Base-by-base conservation (phyloP, 257 asterid species). In the Eucommia ulmoides region DNA sequence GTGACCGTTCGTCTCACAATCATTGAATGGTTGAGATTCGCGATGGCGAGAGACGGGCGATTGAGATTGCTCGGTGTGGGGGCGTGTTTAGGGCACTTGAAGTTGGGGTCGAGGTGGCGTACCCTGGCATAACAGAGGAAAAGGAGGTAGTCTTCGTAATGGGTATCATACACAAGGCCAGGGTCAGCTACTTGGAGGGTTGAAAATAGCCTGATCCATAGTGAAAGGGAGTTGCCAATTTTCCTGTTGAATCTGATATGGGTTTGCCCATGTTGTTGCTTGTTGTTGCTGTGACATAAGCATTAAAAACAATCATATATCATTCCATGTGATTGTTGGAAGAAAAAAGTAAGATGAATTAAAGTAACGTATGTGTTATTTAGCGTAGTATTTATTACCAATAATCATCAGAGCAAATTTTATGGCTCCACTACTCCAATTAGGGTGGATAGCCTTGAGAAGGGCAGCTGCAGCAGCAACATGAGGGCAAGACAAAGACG, bases 371-470 rank as follows among this genome's bases (percentile, higher is more conserved):
- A n/a, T n/a, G n/a, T n/a, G n/a, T n/a, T n/a, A n/a, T n/a, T n/a
- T n/a, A n/a, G n/a, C n/a, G n/a, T n/a, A n/a, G n/a, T n/a, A n/a
- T 7, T 63, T 46, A 64, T 49, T 72, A 0, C 96, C 92, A 0
- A 96, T 91, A 10, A 96, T 91, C 96, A 91, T 91, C 83, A 91
- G 81, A 0, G 99, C 99, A 0, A 96, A 91, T 61, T 94, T 55
- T 46, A 91, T 78, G 0, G 95, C 96, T 0, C 94, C 99, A 0
- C 95, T 95, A 45, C 85, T 80, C 97, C 97, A 88, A 65, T 84
- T 93, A 9, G 97, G 96, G 50, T 88, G 97, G 0, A 95, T 94
- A 1, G 97, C 84, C 63, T 82, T 88, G 1, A 88, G 85, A 79
- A 88, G 58, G 14, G 97, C 96, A 0, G 97, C 97, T 23, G 97